Percentiles rank a stretch among this genome's conserved stretches.
Evolutionary conservation across 768 basidiomycete species (phyloP).

Genomic region (Phallus indusiatus): DNA sequence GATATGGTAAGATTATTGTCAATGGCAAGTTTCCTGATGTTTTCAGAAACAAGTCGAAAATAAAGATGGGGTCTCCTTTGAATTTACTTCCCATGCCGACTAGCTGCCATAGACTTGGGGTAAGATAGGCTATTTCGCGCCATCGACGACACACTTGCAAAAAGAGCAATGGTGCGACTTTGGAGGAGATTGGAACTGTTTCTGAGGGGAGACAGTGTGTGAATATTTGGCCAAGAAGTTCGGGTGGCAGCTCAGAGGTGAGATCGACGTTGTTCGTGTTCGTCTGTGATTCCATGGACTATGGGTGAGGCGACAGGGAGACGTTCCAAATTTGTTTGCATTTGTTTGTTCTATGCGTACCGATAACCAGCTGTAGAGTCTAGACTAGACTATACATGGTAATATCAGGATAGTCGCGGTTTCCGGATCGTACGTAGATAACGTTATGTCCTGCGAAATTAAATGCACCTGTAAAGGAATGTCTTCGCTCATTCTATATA

Average conservation of each 20-base stretch:
- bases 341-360: too few relatives aligned
- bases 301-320: too few relatives aligned
- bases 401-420: too few relatives aligned
- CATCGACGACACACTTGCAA: background rate
- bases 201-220: background rate
- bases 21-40: background rate
- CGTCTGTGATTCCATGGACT: too few relatives aligned
- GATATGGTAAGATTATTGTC: background rate
- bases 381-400: too few relatives aligned
- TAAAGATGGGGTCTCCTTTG: background rate
- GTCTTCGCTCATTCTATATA: too few relatives aligned
- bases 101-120: background rate
- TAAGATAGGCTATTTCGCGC: background rate
- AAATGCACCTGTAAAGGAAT: too few relatives aligned
- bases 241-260: background rate
- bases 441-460: too few relatives aligned
- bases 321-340: too few relatives aligned
- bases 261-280: background rate
- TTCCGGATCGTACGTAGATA: too few relatives aligned
- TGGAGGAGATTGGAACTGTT: background rate
- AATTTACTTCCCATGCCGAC: background rate
- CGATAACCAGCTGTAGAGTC: too few relatives aligned
- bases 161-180: background rate
- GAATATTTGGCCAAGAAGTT: slow-evolving; percentile 1
- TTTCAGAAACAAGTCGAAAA: background rate